Evolutionary conservation across 441 rosid genomes (phyloP), one percentile per base, ranked within the genome.

Genomic region (Oxalis stricta): DNA sequence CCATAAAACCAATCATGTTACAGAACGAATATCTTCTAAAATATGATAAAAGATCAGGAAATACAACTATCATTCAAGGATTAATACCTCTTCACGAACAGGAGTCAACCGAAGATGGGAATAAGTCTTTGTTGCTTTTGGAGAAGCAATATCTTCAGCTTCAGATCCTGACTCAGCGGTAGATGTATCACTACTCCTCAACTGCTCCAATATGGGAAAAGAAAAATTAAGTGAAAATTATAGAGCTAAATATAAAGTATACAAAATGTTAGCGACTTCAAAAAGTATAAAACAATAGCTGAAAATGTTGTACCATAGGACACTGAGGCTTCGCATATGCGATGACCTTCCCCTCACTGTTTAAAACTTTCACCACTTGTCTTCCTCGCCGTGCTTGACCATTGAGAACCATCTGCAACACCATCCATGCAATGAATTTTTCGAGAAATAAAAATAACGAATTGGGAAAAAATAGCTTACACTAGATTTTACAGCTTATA

Each of bases 11-110:
- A 2, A 17, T 18, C 13, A 35, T 13, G 2, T 34, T 20, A 36
- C 24, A 22, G 12, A 19, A 26, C 37, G 32, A 44, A 12, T 36
- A 32, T 41, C 33, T 15, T 43, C 37, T 15, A 5, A 53, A 31
- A n/a, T n/a, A n/a, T n/a, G n/a, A n/a, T n/a, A n/a, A n/a, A n/a
- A n/a, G n/a, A n/a, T n/a, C n/a, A n/a, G n/a, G n/a, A n/a, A n/a
- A n/a, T n/a, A n/a, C n/a, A n/a, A n/a, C n/a, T n/a, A n/a, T n/a
- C n/a, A n/a, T n/a, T n/a, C n/a, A n/a, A n/a, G n/a, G n/a, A n/a
- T n/a, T n/a, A n/a, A n/a, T 69, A 91, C 99, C 65, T 92, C 99
- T 63, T 92, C 99, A n/a, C 84, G 88, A 50, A 92, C 99, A 55
- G 99, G 99, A 37, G 99, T 92, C 65, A 87, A 65, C 22, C 84